A percentile compares a stretch with the other conserved stretches of the same genome.
Conservation (phyloP, 1,284 basidiomycete genomes). For the Leccinum pachyderme region DNA sequence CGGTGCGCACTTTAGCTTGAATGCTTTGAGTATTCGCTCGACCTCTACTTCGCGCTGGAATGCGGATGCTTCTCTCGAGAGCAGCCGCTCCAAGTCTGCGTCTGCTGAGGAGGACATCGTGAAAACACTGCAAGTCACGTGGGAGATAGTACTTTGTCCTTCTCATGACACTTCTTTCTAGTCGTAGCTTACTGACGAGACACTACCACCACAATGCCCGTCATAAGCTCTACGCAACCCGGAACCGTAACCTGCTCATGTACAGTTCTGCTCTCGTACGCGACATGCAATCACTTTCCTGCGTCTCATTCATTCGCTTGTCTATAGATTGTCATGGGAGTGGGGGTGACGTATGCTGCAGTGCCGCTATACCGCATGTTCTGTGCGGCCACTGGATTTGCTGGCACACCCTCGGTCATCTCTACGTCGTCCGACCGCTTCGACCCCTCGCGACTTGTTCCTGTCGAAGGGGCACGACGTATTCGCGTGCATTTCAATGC, state of each 20-base stretch:
- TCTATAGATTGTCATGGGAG: constrained; percentile 69
- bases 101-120: constrained; percentile 24
- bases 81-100: constrained; percentile 67
- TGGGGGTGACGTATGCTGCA: constrained; percentile 92
- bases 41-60: constrained; percentile 82
- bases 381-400: constrained; percentile 96
- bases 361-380: constrained; percentile 98
- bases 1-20: constrained; percentile 73
- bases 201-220: constrained; percentile 26
- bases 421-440: constrained; percentile 69
- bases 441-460: constrained; percentile 78
- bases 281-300: constrained; percentile 10
- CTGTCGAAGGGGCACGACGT: constrained; percentile 64
- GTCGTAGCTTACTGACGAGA: neutral
- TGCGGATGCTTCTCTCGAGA: constrained; percentile 76
- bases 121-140: constrained; percentile 17
- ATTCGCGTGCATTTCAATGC: constrained; percentile 98
- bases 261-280: constrained; percentile 77
- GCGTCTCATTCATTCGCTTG: constrained; percentile 1
- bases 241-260: constrained; percentile 74
- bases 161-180: neutral
- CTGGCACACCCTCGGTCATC: constrained; percentile 85
- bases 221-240: constrained; percentile 42
- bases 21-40: constrained; percentile 80
- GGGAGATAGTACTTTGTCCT: neutral